These are phyloP conservation scores for Trametes maxima DNA, from an alignment of 768 basidiomycete genomes.

Conservation along the genomic window DNA sequence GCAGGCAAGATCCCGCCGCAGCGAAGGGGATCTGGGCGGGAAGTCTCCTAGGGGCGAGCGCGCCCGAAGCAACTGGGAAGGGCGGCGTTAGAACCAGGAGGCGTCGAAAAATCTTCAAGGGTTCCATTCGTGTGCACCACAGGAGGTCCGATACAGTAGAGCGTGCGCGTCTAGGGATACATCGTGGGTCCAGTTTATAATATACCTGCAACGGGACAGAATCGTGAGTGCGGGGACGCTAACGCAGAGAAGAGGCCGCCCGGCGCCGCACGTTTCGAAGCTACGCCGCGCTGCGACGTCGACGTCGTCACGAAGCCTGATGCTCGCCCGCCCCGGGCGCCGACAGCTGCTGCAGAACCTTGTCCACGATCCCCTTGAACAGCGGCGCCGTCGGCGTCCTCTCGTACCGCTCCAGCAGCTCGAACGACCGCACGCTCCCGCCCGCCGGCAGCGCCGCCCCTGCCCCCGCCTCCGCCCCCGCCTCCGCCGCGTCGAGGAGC, in stretches of 20 bases:
- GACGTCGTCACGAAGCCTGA: conserved; percentile 5
- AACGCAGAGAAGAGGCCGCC: not conserved
- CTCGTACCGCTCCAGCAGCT: conserved; percentile 61
- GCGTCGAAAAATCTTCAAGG: not conserved
- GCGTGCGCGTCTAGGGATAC: conserved; percentile 9
- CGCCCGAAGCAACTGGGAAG: conserved; percentile 3
- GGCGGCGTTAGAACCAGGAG: not conserved
- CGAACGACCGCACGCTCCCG: conserved; percentile 41
- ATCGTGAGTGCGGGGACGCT: not conserved
- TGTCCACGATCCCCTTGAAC: conserved; percentile 61
- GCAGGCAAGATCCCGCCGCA: not conserved
- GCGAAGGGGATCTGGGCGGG: not conserved
- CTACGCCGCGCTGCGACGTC: not conserved
- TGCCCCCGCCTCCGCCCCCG: conserved; percentile 30
- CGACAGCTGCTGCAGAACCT: conserved; percentile 39
- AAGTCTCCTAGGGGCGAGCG: not conserved
- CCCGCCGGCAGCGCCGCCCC: conserved; percentile 42
- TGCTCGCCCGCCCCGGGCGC: not conserved
- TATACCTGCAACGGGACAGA: conserved; percentile 2
- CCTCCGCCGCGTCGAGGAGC: conserved; percentile 71
- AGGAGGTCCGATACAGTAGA: conserved; percentile 5
- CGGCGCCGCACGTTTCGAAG: conserved; percentile 3
- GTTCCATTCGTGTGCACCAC: conserved; percentile 1
- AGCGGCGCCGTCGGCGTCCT: conserved; percentile 69
- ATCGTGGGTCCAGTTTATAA: not conserved